Conservation (phyloP, 2,329 filamentous ascomycete genomes). For the Thermothelomyces thermophilus region DNA sequence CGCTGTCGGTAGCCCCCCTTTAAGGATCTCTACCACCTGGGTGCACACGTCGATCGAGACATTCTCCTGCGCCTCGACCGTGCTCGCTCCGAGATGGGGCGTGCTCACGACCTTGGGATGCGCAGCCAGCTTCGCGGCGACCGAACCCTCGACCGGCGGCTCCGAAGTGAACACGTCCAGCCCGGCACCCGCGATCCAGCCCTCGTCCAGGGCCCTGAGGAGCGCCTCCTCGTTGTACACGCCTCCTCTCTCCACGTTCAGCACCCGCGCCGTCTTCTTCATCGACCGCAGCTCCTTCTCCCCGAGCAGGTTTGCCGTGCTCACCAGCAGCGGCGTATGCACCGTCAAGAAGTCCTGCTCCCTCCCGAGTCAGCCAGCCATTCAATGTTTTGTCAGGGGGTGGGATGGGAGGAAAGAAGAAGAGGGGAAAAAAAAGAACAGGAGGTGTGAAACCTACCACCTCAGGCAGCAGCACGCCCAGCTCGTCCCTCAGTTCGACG, state of each 20-base stretch:
- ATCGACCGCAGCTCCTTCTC: constrained; percentile 60
- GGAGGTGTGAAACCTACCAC: constrained; percentile 30
- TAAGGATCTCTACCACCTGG: constrained; percentile 67
- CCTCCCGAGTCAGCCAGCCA: neutral
- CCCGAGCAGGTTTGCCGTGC: constrained; percentile 67
- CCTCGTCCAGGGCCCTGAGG: constrained; percentile 60
- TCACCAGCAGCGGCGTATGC: constrained; percentile 72
- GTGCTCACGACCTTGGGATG: constrained; percentile 71
- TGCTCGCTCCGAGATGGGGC: constrained; percentile 73
- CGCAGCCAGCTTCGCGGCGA: constrained; percentile 55
- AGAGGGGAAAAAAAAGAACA: neutral
- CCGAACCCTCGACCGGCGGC: constrained; percentile 49
- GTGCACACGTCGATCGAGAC: constrained; percentile 77
- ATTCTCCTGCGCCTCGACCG: constrained; percentile 77
- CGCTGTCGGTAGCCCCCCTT: constrained; percentile 64
- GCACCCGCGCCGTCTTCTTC: constrained; percentile 65
- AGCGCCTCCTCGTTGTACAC: constrained; percentile 73
- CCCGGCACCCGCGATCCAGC: constrained; percentile 68
- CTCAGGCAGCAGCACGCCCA: constrained; percentile 55
- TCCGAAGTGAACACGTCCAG: constrained; percentile 76
- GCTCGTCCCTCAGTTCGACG: constrained; percentile 53
- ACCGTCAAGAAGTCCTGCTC: constrained; percentile 65
- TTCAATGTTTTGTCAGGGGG: neutral
- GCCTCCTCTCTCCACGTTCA: constrained; percentile 75
- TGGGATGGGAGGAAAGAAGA: neutral